These are phyloP conservation scores for Podospora appendiculata DNA, from an alignment of 495 filamentous ascomycete genomes.

Conservation along the genomic window DNA sequence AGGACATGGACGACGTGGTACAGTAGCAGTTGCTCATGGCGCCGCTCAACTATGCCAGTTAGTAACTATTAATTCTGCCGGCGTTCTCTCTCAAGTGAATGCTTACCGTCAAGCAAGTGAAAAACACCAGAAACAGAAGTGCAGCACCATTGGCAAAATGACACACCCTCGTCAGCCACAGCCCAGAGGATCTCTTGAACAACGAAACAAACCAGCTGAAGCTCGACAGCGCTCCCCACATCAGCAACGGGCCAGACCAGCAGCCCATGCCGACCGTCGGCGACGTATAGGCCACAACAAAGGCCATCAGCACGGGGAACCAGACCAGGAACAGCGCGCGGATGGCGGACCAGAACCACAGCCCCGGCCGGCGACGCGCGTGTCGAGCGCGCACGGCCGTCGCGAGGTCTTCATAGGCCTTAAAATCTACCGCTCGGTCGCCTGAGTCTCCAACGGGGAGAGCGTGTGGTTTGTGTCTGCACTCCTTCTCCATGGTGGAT, in stretches of 20 bases:
- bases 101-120: not conserved
- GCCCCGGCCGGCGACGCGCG: not conserved
- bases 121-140: not conserved
- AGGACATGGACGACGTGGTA: not conserved
- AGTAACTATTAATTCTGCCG: not conserved
- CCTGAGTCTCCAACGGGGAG: not conserved
- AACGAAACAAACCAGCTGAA: constrained; percentile 5
- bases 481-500: not conserved
- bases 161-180: not conserved
- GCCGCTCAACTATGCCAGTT: constrained; percentile 24
- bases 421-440: not conserved
- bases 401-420: not conserved
- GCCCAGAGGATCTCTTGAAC: not conserved
- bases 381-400: not conserved
- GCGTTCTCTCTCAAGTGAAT: not conserved
- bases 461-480: not conserved
- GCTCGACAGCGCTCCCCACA: not conserved
- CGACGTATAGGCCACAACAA: constrained; percentile 4
- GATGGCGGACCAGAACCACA: not conserved
- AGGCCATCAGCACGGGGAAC: constrained; percentile 2
- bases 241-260: not conserved
- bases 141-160: not conserved
- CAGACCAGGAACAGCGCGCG: not conserved
- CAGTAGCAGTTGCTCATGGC: constrained; percentile 12
- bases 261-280: constrained; percentile 5